Evolutionary conservation across 768 basidiomycete species (phyloP), one percentile per base, ranked within the genome.

Genomic region (Auricularia sp.): DNA sequence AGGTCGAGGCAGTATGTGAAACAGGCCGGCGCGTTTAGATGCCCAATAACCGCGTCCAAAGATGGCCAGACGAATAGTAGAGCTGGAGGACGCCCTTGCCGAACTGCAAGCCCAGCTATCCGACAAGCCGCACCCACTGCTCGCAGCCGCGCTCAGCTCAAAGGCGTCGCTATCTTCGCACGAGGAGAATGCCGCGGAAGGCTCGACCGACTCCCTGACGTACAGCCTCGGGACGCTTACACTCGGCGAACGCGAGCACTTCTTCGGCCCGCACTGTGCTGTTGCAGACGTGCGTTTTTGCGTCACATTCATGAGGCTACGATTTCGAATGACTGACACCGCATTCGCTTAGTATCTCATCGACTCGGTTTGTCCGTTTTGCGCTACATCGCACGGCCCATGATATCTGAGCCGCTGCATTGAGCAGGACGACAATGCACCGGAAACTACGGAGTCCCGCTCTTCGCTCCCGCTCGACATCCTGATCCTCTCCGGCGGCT

Each of bases 121-220:
- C 8, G 66, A 74, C 14, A 87, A 89, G 8, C 75, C 72, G 7
- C 90, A 92, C 65, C 85, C 86, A 2, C 78, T 92, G 23, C 79
- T 92, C 1, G 68, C 83, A 10, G 88, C 91, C 0, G 90, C 91
- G 5, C 80, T 90, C 35, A 92, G 91, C 68, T 86, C 87, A 0
- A 89, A 10, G 34, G 6, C 56, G 29, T 29, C 29, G 29, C 29
- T 29, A 3, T 29, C 29, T 29, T 29, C 29, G 29, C 29, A 29
- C 29, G 29, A 29, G 29, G 10, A 59, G 29, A 11, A 8, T 29
- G 56, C 18, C 1, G 34, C 23, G 6, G 23, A 59, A 14, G 6
- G 23, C 4, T 21, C 18, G 6, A 14, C 8, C 56, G 29, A n/a
- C 10, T 14, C 56, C 23, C 7, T 34, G 8, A 10, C 11, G 12